These are phyloP conservation scores for Trichoderma brevicompactum DNA, from an alignment of 2,329 filamentous ascomycete species.

Conservation along the genomic window DNA sequence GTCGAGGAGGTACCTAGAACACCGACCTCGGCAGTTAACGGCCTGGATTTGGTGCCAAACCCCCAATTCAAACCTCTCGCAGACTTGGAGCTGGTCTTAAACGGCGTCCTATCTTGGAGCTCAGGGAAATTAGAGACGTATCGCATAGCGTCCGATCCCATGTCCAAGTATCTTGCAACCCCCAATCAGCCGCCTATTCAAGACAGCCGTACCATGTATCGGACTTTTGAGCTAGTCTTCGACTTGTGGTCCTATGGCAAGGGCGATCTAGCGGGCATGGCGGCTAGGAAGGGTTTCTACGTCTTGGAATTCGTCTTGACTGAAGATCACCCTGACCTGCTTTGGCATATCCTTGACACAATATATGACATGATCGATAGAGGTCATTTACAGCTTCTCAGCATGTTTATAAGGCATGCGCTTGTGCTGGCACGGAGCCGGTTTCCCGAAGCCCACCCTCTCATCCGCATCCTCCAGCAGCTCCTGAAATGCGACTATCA, in stretches of 20 bases:
- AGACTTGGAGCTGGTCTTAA: constrained; percentile 42
- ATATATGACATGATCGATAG: constrained; percentile 46
- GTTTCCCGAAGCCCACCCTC: constrained; percentile 42
- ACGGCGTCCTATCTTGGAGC: constrained; percentile 43
- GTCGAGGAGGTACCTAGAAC: background rate
- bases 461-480: constrained; percentile 42
- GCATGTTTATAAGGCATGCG: constrained; percentile 43
- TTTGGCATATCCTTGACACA: constrained; percentile 47
- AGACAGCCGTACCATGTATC: constrained; percentile 48
- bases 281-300: constrained; percentile 43
- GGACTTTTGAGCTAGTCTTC: constrained; percentile 46
- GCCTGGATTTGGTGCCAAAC: constrained; percentile 34
- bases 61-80: constrained; percentile 37
- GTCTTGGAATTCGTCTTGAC: constrained; percentile 45
- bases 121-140: constrained; percentile 42
- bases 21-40: background rate
- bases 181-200: constrained; percentile 44
- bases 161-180: constrained; percentile 44
- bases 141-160: constrained; percentile 40
- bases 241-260: constrained; percentile 45
- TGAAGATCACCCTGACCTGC: constrained; percentile 45
- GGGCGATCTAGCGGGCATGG: constrained; percentile 44
- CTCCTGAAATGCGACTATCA: constrained; percentile 41
- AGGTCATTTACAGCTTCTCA: constrained; percentile 42
- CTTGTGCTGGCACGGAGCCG: constrained; percentile 37